Conservation (phyloP, 495 filamentous ascomycete species). For the Clavariopsis aquatica region DNA sequence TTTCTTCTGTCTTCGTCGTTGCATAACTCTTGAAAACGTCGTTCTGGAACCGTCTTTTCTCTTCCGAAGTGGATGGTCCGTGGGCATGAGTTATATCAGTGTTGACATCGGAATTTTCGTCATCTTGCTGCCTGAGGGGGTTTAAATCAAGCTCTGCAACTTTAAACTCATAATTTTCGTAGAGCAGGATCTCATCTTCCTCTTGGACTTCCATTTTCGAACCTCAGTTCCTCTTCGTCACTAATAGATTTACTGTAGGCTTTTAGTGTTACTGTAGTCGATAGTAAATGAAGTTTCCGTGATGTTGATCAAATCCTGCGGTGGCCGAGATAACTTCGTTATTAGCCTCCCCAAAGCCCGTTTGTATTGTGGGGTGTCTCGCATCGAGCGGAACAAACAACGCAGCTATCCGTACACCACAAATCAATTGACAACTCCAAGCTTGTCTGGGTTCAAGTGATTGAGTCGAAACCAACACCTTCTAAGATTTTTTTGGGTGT, state of each 20-base stretch:
- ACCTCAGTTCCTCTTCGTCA: background rate
- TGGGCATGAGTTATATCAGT: slow-evolving; percentile 18
- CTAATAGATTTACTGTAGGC: background rate
- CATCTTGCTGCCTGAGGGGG: background rate
- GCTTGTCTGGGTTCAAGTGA: background rate
- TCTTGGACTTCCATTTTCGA: background rate
- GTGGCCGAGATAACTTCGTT: background rate
- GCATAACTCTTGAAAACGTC: slow-evolving; percentile 48
- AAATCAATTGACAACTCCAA: background rate
- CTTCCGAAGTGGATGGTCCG: slow-evolving; percentile 12
- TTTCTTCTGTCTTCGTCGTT: slow-evolving; percentile 45
- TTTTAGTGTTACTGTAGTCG: background rate
- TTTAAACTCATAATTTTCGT: background rate
- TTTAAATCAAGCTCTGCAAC: background rate
- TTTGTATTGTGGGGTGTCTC: background rate
- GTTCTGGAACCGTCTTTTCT: slow-evolving; percentile 35
- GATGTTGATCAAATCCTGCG: background rate
- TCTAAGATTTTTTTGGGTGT: too few relatives aligned
- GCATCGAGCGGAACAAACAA: background rate
- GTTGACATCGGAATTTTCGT: slow-evolving; percentile 20
- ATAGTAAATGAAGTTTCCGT: background rate
- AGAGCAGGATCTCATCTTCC: background rate
- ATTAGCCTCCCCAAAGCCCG: background rate
- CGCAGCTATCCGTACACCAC: background rate
- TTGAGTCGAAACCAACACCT: background rate